phyloP scores from a whole-genome alignment of 257 asterid genomes.

The Capsicum chinense region DNA sequence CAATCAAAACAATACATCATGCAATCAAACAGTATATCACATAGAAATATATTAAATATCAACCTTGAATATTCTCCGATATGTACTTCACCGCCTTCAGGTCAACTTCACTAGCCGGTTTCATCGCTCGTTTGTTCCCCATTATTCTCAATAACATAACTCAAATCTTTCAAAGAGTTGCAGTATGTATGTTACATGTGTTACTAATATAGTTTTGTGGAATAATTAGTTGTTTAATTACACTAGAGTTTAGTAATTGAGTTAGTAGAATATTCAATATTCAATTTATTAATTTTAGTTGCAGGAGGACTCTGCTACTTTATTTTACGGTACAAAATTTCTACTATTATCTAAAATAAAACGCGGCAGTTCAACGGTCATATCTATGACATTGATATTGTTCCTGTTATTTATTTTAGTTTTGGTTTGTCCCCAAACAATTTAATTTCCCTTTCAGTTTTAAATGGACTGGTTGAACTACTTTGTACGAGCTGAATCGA shows the following conservation, averaged over 20 bases:
- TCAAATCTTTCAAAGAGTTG: not conserved
- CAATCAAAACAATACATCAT: not conserved
- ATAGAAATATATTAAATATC: not conserved
- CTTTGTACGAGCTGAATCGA: too few species aligned
- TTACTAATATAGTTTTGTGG: too few species aligned
- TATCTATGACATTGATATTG: not conserved
- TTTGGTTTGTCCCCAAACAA: too few species aligned
- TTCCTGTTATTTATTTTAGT: not conserved
- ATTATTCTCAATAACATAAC: constrained; percentile 31
- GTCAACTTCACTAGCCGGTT: constrained; percentile 80
- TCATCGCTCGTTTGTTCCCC: constrained; percentile 83
- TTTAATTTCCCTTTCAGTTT: too few species aligned
- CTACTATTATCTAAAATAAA: not conserved
- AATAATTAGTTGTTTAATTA: too few species aligned
- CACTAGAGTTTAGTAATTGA: too few species aligned
- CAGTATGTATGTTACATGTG: too few species aligned
- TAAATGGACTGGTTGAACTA: too few species aligned
- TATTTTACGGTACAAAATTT: too few species aligned
- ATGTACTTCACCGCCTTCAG: constrained; percentile 63
- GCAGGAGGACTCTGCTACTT: too few species aligned
- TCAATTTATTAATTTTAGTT: too few species aligned
- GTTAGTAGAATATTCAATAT: too few species aligned
- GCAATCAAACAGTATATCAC: not conserved
- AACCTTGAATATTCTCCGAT: constrained; percentile 68
- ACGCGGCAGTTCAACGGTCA: not conserved